Base-by-base conservation (phyloP, 129 eudicot species). In the Centella asiatica region DNA sequence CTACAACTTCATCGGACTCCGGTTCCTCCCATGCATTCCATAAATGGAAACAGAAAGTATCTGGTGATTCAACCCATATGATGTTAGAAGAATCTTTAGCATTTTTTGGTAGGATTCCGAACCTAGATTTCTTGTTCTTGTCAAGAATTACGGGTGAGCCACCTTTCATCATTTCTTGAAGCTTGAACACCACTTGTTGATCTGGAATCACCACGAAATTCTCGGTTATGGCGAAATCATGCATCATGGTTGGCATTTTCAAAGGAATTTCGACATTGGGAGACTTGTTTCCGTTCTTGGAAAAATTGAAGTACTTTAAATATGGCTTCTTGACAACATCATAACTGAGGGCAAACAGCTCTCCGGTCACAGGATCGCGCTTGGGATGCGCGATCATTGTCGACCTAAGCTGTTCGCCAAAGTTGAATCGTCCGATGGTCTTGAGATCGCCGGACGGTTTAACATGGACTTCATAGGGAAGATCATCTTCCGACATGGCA, bases 21-120 rank as follows among this genome's bases (percentile, higher is more conserved):
- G 39, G 6, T 28, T 56, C 61, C 13, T 56, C 61, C 61, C 61
- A 56, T 28, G 61, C 39, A 31, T 56, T 56, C 61, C 61, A 56
- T 56, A 22, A 28, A 56, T 56, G 61, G 39, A 28, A 56, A 22
- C 61, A 56, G 39, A 56, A 56, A 56, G 18, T 28, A 0, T 56
- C 40, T 0, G 61, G 61, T 1, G 23, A 29, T 56, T 56, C 61
- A 31, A 56, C 29, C 61, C 61, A 29, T 5, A 15, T 56, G 6
- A 56, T 31, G 1, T 29, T 25, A 5, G 61, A 28, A 29, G 40
- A 29, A 31, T 56, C 42, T 28, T 29, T 56, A 56, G 61, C 61
- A 28, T 56, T n/a, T 29, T 31, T 56, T 2, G 23, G 18, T 18
- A 56, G 24, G 31, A 56, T 18, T 28, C 61, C 61, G n/a, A 56